Percentiles rank a stretch among this genome's conserved stretches.
These are phyloP conservation scores for Diaporthe helianthi DNA, from an alignment of 2,329 filamentous ascomycete species.

Conservation along the genomic window DNA sequence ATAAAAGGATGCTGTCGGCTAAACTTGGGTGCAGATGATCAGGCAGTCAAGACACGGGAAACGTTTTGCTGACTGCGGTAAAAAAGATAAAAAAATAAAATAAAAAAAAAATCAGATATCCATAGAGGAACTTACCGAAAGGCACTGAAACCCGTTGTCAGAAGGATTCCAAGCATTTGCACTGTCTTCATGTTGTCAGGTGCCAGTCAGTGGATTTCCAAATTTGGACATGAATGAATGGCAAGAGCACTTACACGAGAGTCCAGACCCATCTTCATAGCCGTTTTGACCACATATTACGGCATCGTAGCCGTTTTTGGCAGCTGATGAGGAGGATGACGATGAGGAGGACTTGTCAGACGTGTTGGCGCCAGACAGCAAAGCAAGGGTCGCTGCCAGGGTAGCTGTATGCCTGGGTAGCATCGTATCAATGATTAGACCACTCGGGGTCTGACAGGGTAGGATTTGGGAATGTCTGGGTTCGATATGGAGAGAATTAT, in stretches of 20 bases:
- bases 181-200: constrained; percentile 37
- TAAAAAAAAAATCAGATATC: background rate
- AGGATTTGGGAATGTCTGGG: background rate
- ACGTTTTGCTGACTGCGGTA: background rate
- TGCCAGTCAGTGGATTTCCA: background rate
- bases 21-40: background rate
- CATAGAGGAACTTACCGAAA: constrained; percentile 38
- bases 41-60: constrained; percentile 18
- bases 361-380: constrained; percentile 18
- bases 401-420: background rate
- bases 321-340: background rate
- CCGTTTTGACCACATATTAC: constrained; percentile 41
- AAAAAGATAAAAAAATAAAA: no score
- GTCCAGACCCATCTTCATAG: constrained; percentile 34
- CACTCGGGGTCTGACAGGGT: background rate
- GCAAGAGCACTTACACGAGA: constrained; percentile 21
- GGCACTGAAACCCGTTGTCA: constrained; percentile 41
- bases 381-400: constrained; percentile 34
- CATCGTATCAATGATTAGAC: constrained; percentile 26
- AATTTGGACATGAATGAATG: background rate
- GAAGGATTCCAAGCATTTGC: constrained; percentile 45
- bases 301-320: constrained; percentile 39
- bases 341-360: background rate
- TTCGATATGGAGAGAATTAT: background rate
- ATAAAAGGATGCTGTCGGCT: background rate